Evolutionary conservation across 345 rosid species (phyloP).

Genomic region (Pistacia vera): DNA sequence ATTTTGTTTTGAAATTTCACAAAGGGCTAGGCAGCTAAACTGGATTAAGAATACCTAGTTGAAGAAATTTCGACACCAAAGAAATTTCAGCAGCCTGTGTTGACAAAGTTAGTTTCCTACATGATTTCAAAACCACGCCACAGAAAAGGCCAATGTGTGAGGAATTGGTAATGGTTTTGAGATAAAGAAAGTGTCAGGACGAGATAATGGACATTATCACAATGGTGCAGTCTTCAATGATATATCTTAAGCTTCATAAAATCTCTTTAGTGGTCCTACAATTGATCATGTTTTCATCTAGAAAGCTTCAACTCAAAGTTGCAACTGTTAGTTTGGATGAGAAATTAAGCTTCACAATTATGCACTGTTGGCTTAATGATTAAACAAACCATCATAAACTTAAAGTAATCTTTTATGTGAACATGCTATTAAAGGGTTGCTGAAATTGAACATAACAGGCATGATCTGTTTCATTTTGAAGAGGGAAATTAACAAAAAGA

Average conservation of each 20-base stretch:
- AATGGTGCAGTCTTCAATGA: conserved; percentile 15
- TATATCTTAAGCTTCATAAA: conserved; percentile 18
- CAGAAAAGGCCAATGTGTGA: conserved; percentile 19
- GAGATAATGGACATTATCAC: conserved; percentile 32
- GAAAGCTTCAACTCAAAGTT: background rate
- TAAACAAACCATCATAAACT: background rate
- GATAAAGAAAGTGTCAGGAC: conserved; percentile 25
- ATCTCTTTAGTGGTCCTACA: conserved; percentile 24
- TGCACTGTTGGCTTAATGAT: too few relatives aligned
- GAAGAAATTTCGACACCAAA: conserved; percentile 10
- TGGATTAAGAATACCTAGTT: conserved; percentile 10
- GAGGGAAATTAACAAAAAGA: background rate
- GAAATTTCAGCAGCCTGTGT: conserved; percentile 13
- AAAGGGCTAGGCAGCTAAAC: background rate
- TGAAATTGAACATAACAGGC: background rate
- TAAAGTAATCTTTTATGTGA: background rate
- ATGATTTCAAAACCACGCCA: background rate
- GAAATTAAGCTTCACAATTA: conserved; percentile 1
- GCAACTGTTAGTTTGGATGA: background rate
- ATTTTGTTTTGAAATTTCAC: conserved; percentile 31
- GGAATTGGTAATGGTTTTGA: conserved; percentile 1
- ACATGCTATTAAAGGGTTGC: background rate
- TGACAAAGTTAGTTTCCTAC: background rate
- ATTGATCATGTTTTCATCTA: conserved; percentile 10
- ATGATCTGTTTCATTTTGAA: background rate